A percentile compares a stretch with the other conserved stretches of the same genome.
phyloP scores from a whole-genome alignment of 2,329 filamentous ascomycete species.

The Fusarium keratoplasticum region DNA sequence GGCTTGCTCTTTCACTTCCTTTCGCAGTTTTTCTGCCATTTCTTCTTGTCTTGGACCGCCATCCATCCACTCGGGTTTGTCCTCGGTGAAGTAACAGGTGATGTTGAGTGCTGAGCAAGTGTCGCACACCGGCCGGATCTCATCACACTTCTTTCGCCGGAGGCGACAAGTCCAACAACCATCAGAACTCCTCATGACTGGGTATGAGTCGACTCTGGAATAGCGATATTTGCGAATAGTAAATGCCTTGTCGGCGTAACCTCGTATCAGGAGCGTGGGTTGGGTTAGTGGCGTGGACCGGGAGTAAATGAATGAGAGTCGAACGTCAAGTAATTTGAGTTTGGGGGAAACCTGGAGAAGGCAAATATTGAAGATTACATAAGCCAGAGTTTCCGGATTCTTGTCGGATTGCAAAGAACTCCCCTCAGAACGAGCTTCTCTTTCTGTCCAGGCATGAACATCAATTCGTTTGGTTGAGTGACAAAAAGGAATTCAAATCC shows the following conservation, averaged over 20 bases:
- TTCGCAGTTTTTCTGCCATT: background rate
- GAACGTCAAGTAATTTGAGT: background rate
- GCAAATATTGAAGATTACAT: background rate
- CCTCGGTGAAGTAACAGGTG: background rate
- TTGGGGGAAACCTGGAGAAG: background rate
- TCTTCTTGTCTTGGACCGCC: background rate
- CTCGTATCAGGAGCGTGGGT: background rate
- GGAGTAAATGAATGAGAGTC: background rate
- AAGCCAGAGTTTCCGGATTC: background rate
- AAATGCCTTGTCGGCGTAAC: background rate
- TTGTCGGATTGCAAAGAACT: too few species aligned
- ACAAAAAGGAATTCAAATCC: too few species aligned
- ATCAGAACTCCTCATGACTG: background rate
- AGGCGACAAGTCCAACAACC: background rate
- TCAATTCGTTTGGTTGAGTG: too few species aligned
- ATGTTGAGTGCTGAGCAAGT: background rate
- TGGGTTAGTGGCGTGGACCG: background rate
- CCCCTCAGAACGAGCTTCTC: too few species aligned
- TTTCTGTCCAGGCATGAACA: too few species aligned
- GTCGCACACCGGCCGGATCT: background rate
- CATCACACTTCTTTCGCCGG: background rate
- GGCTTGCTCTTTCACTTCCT: background rate
- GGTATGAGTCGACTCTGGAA: background rate
- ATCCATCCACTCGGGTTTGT: background rate
- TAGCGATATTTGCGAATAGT: background rate